Evolutionary conservation across 2,329 filamentous ascomycete genomes (phyloP).

Genomic region (Aspergillus ustus): DNA sequence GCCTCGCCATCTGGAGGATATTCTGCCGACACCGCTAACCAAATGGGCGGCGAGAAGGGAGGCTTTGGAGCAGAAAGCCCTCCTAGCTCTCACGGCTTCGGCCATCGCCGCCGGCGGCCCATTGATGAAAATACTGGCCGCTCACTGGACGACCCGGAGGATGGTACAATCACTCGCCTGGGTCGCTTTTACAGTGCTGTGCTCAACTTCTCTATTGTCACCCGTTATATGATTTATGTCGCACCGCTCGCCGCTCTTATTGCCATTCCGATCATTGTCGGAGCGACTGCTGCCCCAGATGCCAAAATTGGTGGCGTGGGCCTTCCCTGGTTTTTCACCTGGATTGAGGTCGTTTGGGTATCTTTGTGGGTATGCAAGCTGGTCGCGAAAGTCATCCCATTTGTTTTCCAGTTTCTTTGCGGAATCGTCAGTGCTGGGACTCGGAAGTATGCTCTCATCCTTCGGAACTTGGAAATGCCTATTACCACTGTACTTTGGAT

Average conservation of each 20-base stretch:
- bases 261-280: conserved; percentile 66
- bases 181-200: conserved; percentile 65
- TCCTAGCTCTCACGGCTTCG: conserved; percentile 10
- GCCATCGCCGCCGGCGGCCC: conserved; percentile 39
- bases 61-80: conserved; percentile 26
- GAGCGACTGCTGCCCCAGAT: conserved; percentile 54
- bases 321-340: conserved; percentile 66
- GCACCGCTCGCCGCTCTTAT: conserved; percentile 61
- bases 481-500: conserved; percentile 65
- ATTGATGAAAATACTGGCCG: conserved; percentile 38
- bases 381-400: conserved; percentile 62
- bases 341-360: conserved; percentile 68
- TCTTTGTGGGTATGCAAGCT: conserved; percentile 67
- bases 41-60: conserved; percentile 39
- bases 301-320: conserved; percentile 60
- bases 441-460: conserved; percentile 65
- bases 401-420: conserved; percentile 63
- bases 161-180: conserved; percentile 62
- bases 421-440: conserved; percentile 68
- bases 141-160: conserved; percentile 48
- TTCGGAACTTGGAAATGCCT: conserved; percentile 63
- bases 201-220: conserved; percentile 65
- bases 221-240: conserved; percentile 67
- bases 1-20: conserved; percentile 35
- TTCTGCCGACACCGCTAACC: conserved; percentile 29